Base-by-base conservation (phyloP, 345 rosid species). In the Jatropha curcas region DNA sequence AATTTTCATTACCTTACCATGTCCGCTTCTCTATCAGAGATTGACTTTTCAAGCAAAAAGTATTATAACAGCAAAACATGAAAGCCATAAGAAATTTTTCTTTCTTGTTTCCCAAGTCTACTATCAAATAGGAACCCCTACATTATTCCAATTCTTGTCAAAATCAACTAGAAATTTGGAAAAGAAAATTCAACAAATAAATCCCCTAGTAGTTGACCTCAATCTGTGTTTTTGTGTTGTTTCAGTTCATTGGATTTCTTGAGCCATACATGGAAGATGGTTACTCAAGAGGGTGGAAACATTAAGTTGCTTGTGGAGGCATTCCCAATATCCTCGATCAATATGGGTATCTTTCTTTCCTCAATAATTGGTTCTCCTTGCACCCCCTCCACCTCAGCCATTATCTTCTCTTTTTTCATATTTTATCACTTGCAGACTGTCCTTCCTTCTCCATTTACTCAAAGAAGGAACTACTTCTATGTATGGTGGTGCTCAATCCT, bases 221-320 rank as follows among this genome's bases (percentile, higher is more conserved):
- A 55, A 31, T 20, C 14, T 12, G 8, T 57, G 7, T 73, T 25
- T 28, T 71, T n/a, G 43, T 78, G 41, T 67, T 25, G 27, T 84
- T 82, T 77, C 86, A 93, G 98, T 87, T 93, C 79, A 84, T 91
- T 70, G 95, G 95, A 70, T 91, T 93, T 83, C 89, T 93, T 67
- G 93, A 93, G 83, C 97, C 95, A 59, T 89, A 89, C 76, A 81
- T 41, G 82, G 84, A 81, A 59, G 93, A 88, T 82, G 95, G 95
- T 73, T 89, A 83, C 83, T 58, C 85, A 46, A 85, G 81, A 81
- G 84, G 91, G 62, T 93, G 91, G 92, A 91, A 79, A 79, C 95
- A 88, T 80, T 84, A 57, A 63, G 35, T 48, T 35, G 60, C 34
- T 19, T 24, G 46, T 5, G 24, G 52, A 20, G 65, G 12, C 62